Conservation (phyloP, 495 filamentous ascomycete species). For the Trichoderma reesei region DNA sequence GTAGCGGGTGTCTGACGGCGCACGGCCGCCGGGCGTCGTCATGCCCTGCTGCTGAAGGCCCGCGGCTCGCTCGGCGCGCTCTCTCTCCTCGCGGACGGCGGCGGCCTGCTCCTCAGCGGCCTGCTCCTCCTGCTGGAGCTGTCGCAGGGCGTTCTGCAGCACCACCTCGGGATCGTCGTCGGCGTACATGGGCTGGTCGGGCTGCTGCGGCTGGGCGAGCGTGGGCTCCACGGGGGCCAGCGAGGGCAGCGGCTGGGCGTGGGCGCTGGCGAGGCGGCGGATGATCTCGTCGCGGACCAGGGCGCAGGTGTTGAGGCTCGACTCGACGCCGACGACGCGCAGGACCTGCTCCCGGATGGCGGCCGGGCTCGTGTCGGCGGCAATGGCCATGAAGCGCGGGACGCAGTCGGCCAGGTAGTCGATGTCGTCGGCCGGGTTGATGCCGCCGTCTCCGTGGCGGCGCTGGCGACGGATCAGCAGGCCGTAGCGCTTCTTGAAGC, state of each 20-base stretch:
- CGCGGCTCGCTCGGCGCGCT: constrained; percentile 31
- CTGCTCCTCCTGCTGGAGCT: constrained; percentile 39
- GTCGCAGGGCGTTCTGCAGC: constrained; percentile 38
- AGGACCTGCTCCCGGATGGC: constrained; percentile 37
- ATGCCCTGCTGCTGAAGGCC: not conserved
- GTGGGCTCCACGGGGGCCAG: constrained; percentile 19
- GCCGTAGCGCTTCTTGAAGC: constrained; percentile 45
- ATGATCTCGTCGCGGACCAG: constrained; percentile 41
- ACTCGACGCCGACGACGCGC: constrained; percentile 37
- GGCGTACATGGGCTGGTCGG: constrained; percentile 19
- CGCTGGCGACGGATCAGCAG: constrained; percentile 39
- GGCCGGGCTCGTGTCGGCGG: constrained; percentile 34
- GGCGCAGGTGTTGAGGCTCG: constrained; percentile 36
- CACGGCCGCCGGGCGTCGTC: constrained; percentile 2
- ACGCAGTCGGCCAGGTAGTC: constrained; percentile 39
- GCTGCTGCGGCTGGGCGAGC: constrained; percentile 12
- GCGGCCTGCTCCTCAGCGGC: constrained; percentile 39
- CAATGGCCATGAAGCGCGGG: constrained; percentile 38
- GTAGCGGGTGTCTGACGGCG: constrained; percentile 14
- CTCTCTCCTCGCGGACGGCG: constrained; percentile 32
- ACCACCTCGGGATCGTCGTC: constrained; percentile 42
- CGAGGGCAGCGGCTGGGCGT: constrained; percentile 6
- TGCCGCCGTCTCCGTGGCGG: constrained; percentile 27
- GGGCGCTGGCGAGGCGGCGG: constrained; percentile 30
- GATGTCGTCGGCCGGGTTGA: constrained; percentile 37